These are phyloP conservation scores for Hypoxylon sp. DNA, from an alignment of 2,329 filamentous ascomycete species.

Conservation along the genomic window DNA sequence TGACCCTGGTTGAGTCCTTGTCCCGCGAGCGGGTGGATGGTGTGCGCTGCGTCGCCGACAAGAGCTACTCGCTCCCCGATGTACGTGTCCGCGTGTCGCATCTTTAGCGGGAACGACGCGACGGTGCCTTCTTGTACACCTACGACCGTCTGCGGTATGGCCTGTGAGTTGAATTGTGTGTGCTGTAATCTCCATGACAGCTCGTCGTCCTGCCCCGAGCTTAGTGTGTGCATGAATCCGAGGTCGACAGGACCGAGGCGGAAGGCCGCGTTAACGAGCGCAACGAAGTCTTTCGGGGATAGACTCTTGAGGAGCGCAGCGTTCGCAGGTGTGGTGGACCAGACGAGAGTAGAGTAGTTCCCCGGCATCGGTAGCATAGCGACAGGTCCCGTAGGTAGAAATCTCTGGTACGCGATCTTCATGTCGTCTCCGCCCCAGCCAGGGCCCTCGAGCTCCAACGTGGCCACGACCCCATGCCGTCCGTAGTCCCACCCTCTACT, in stretches of 20 bases:
- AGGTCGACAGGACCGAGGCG: conserved; percentile 83
- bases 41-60: conserved; percentile 94
- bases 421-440: conserved; percentile 65
- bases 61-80: conserved; percentile 90
- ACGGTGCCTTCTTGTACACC: conserved; percentile 82
- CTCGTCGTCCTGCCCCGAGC: conserved; percentile 74
- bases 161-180: conserved; percentile 65
- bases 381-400: conserved; percentile 90
- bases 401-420: conserved; percentile 93
- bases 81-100: conserved; percentile 95
- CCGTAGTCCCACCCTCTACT: conserved; percentile 94
- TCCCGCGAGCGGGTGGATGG: conserved; percentile 91
- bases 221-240: conserved; percentile 79
- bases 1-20: conserved; percentile 96
- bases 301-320: conserved; percentile 84
- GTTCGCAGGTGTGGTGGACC: conserved; percentile 88
- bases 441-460: conserved; percentile 76
- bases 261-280: conserved; percentile 95
- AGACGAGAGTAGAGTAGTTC: conserved; percentile 86
- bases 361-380: conserved; percentile 91
- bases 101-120: conserved; percentile 89
- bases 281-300: conserved; percentile 76
- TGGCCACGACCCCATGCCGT: conserved; percentile 91
- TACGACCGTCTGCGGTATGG: conserved; percentile 73
- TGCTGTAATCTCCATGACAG: conserved; percentile 84